Evolutionary conservation across 1,139 yeast genomes (phyloP).

Genomic region (Candida dubliniensis): DNA sequence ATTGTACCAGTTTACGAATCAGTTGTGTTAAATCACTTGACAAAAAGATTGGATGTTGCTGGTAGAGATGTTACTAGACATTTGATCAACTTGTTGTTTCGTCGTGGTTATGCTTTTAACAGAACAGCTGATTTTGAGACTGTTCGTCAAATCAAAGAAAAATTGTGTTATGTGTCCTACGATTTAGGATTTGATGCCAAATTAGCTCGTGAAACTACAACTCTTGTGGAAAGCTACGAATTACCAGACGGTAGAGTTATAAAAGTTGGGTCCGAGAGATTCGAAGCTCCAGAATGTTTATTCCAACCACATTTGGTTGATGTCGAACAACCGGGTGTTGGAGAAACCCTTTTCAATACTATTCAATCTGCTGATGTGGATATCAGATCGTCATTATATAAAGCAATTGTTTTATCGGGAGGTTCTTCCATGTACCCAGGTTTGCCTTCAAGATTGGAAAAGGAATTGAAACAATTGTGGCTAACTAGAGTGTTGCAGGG

Average conservation of each 20-base stretch:
- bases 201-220: conserved; percentile 90
- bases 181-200: conserved; percentile 88
- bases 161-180: conserved; percentile 90
- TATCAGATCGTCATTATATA: conserved; percentile 81
- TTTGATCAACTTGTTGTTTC: conserved; percentile 81
- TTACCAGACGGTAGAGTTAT: conserved; percentile 96
- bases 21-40: conserved; percentile 89
- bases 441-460: conserved; percentile 90
- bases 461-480: conserved; percentile 96
- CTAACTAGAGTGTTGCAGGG: conserved; percentile 82
- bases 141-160: conserved; percentile 95
- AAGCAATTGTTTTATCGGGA: conserved; percentile 92
- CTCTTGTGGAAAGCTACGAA: conserved; percentile 86
- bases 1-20: conserved; percentile 97
- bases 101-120: conserved; percentile 97
- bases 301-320: conserved; percentile 98
- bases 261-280: conserved; percentile 92
- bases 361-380: conserved; percentile 95
- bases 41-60: conserved; percentile 92
- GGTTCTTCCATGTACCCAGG: conserved; percentile 99
- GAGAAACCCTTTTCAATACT: conserved; percentile 87
- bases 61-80: conserved; percentile 98
- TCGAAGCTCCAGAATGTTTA: conserved; percentile 96
- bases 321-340: conserved; percentile 96
- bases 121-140: conserved; percentile 99